These are phyloP conservation scores for Citrus sinensis DNA, from an alignment of 345 rosid species.

Conservation along the genomic window DVS_A1.0 CM039169.1:1616001-1616500, in stretches of 20 bases:
- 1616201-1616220: not conserved
- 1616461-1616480: not conserved
- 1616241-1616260: not conserved
- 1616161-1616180: conserved; percentile 1
- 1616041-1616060: not conserved
- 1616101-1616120: not conserved
- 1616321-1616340: not conserved
- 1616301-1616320: not conserved
- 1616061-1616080: not conserved
- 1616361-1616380: not conserved
- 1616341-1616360: not conserved
- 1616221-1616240: not conserved
- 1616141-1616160: not conserved
- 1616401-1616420: not conserved
- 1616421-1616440: not conserved
- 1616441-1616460: not conserved
- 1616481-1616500: not conserved
- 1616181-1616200: conserved; percentile 4
- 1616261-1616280: conserved; percentile 3
- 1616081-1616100: not conserved
- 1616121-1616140: not conserved
- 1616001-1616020: conserved; percentile 7
- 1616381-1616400: not conserved
- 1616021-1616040: conserved; percentile 6
- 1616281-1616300: not conserved